phyloP scores from a whole-genome alignment of 2,329 filamentous ascomycete genomes.

The Ilyonectria mors-panacis region DNA sequence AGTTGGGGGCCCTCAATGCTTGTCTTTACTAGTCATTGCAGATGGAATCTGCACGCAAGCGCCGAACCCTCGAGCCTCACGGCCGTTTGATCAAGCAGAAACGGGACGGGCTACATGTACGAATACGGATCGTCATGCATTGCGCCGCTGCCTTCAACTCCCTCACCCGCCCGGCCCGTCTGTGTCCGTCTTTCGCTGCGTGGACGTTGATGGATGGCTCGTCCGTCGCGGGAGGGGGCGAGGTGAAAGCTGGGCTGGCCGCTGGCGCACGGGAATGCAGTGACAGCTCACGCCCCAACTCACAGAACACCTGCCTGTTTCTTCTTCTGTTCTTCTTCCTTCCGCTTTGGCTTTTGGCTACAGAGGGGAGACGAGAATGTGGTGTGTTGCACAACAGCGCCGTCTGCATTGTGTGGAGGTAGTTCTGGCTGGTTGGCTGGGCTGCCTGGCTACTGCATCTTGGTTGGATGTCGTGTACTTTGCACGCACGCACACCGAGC shows the following conservation, averaged over 20 bases:
- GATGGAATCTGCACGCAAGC: conserved; percentile 24
- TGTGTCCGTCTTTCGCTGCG: conserved; percentile 32
- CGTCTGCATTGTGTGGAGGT: conserved; percentile 7
- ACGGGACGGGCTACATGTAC: conserved; percentile 23
- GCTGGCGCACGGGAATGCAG: conserved; percentile 42
- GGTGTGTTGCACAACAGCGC: conserved; percentile 23
- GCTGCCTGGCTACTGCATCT: conserved; percentile 4
- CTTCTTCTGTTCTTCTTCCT: neutral
- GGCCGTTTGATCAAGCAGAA: conserved; percentile 4
- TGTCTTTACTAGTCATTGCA: conserved; percentile 16
- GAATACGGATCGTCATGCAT: conserved; percentile 26
- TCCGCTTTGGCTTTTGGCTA: conserved; percentile 8
- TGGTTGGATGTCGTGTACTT: conserved; percentile 17
- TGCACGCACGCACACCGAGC: neutral
- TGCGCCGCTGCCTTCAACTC: conserved; percentile 4
- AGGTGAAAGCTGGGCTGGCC: conserved; percentile 22
- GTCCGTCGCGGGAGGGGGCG: conserved; percentile 13
- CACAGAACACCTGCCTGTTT: conserved; percentile 31
- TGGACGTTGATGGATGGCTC: conserved; percentile 41
- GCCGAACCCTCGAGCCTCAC: conserved; percentile 15
- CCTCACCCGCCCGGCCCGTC: conserved; percentile 1
- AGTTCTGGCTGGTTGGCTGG: neutral
- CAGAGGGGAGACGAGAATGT: neutral
- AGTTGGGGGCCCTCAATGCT: conserved; percentile 13
- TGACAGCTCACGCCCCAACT: conserved; percentile 48